A percentile compares a stretch with the other conserved stretches of the same genome.
Evolutionary conservation across 805 yeast species (phyloP).

Genomic region (Candida michaelii): DNA sequence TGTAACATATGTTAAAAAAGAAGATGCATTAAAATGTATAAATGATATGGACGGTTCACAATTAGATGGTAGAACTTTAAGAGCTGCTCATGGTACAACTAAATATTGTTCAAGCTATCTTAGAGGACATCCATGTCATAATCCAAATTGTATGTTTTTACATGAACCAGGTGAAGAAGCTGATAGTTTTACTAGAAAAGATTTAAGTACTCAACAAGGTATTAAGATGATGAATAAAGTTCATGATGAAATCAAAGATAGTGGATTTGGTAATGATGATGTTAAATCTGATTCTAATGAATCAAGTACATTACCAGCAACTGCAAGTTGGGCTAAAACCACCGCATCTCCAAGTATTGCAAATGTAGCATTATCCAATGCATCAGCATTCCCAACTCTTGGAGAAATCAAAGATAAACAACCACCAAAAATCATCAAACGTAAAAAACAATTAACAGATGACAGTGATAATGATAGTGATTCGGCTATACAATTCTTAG

Average conservation of each 20-base stretch:
- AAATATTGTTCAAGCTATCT: slow-evolving; percentile 96
- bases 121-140: slow-evolving; percentile 94
- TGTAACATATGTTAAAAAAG: slow-evolving; percentile 89
- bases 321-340: slow-evolving; percentile 62
- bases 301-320: slow-evolving; percentile 60
- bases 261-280: slow-evolving; percentile 7
- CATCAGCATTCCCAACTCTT: slow-evolving; percentile 60
- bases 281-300: slow-evolving; percentile 8
- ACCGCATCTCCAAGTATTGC: slow-evolving; percentile 34
- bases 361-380: slow-evolving; percentile 41
- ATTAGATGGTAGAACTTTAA: slow-evolving; percentile 83
- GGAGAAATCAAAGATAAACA: slow-evolving; percentile 45
- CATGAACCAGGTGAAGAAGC: slow-evolving; percentile 99
- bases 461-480: slow-evolving; percentile 46
- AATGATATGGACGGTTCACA: slow-evolving; percentile 89
- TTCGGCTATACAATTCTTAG: slow-evolving; percentile 48
- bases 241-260: slow-evolving; percentile 17
- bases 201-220: slow-evolving; percentile 73
- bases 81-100: slow-evolving; percentile 98
- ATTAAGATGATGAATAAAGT: slow-evolving; percentile 44
- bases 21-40: slow-evolving; percentile 93
- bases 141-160: slow-evolving; percentile 97
- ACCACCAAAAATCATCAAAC: slow-evolving; percentile 29
- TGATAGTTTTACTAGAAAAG: slow-evolving; percentile 90
- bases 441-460: slow-evolving; percentile 41